Conservation (phyloP, 768 basidiomycete species). For the Trametes punicea region DNA sequence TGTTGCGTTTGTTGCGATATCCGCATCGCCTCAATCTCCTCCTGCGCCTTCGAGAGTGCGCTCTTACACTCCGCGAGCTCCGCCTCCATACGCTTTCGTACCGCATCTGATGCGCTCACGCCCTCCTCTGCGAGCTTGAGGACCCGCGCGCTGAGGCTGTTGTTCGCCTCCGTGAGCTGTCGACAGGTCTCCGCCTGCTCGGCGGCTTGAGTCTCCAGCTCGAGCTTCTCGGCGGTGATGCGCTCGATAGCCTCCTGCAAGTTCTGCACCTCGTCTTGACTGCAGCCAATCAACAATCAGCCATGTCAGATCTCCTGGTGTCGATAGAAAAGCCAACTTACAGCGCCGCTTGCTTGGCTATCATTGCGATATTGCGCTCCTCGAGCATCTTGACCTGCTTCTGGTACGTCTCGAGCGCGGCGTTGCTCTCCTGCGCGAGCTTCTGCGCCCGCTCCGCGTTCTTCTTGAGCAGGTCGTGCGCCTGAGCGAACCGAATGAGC, state of each 20-base stretch:
- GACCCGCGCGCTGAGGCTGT: slow-evolving; percentile 66
- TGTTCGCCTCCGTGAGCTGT: slow-evolving; percentile 78
- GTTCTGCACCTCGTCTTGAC: slow-evolving; percentile 62
- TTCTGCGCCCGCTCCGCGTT: slow-evolving; percentile 91
- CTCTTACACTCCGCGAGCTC: slow-evolving; percentile 61
- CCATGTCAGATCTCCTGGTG: neutral
- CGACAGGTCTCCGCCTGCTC: slow-evolving; percentile 72
- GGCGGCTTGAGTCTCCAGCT: slow-evolving; percentile 63
- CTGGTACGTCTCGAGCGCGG: slow-evolving; percentile 85
- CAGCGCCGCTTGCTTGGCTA: slow-evolving; percentile 54
- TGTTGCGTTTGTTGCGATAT: slow-evolving; percentile 76
- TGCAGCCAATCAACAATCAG: slow-evolving; percentile 28
- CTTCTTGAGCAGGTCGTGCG: slow-evolving; percentile 87
- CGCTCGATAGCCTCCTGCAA: slow-evolving; percentile 63
- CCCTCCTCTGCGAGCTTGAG: slow-evolving; percentile 71
- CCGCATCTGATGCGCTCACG: slow-evolving; percentile 43
- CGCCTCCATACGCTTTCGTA: slow-evolving; percentile 59
- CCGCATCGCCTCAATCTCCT: slow-evolving; percentile 66
- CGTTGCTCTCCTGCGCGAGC: slow-evolving; percentile 77
- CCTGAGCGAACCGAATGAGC: slow-evolving; percentile 79
- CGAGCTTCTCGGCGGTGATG: slow-evolving; percentile 57
- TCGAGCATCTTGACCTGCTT: slow-evolving; percentile 80
- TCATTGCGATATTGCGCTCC: slow-evolving; percentile 59
- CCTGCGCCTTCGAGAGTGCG: slow-evolving; percentile 59
- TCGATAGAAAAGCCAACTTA: slow-evolving; percentile 31